These are phyloP conservation scores for Kregervanrija fluxuum DNA, from an alignment of 805 yeast species.

Conservation along the genomic window DNA sequence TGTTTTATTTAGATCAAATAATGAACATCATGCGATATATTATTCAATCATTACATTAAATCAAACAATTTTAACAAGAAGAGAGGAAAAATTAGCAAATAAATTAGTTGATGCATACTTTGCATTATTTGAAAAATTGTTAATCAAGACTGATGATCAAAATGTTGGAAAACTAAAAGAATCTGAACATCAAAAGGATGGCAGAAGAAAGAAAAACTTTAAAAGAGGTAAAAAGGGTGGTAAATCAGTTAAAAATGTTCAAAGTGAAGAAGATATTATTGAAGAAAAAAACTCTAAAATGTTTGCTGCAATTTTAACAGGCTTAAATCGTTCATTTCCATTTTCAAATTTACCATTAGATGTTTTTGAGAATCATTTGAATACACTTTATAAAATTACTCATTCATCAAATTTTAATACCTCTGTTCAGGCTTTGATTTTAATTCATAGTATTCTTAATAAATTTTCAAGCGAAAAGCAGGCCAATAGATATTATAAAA, in stretches of 20 bases:
- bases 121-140: slow-evolving; percentile 74
- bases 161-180: slow-evolving; percentile 33
- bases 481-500: slow-evolving; percentile 68
- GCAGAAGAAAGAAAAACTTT: slow-evolving; percentile 63
- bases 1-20: slow-evolving; percentile 61
- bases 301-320: slow-evolving; percentile 87
- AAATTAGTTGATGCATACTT: slow-evolving; percentile 77
- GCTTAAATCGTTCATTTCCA: slow-evolving; percentile 94
- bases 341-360: slow-evolving; percentile 70
- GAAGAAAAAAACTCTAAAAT: slow-evolving; percentile 81
- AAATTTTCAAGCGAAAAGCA: slow-evolving; percentile 34
- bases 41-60: slow-evolving; percentile 83
- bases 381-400: slow-evolving; percentile 81
- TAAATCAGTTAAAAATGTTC: slow-evolving; percentile 59
- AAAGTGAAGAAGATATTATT: slow-evolving; percentile 52
- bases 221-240: slow-evolving; percentile 89
- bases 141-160: slow-evolving; percentile 56
- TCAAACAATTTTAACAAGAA: slow-evolving; percentile 80
- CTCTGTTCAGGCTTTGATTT: slow-evolving; percentile 82
- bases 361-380: slow-evolving; percentile 67
- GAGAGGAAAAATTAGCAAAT: slow-evolving; percentile 78
- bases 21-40: slow-evolving; percentile 83
- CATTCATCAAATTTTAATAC: slow-evolving; percentile 94
- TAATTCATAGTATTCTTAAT: slow-evolving; percentile 72
- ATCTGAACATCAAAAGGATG: slow-evolving; percentile 46